Evolutionary conservation across 169 alveolate species (phyloP).

Genomic region (Cryptosporidium tyzzeri): DNA sequence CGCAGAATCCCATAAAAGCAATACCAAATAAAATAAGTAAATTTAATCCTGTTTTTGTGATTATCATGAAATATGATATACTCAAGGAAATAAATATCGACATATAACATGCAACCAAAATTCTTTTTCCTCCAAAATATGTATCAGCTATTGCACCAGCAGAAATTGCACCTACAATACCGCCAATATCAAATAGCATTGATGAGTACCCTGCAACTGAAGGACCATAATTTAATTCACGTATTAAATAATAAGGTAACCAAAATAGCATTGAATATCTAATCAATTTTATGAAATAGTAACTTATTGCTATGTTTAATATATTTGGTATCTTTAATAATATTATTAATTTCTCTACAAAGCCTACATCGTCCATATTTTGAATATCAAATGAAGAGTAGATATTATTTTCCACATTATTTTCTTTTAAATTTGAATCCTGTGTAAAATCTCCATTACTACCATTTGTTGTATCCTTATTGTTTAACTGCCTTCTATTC

Average conservation of each 20-base stretch:
- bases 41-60: slow-evolving; percentile 13
- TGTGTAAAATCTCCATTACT: neutral
- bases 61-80: slow-evolving; percentile 24
- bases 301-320: slow-evolving; percentile 68
- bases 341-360: neutral
- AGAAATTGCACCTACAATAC: slow-evolving; percentile 80
- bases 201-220: slow-evolving; percentile 79
- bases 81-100: slow-evolving; percentile 34
- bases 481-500: slow-evolving; percentile 9
- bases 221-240: slow-evolving; percentile 66
- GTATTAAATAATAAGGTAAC: slow-evolving; percentile 80
- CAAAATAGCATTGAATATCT: slow-evolving; percentile 80
- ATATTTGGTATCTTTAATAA: slow-evolving; percentile 36
- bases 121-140: slow-evolving; percentile 48
- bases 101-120: slow-evolving; percentile 66
- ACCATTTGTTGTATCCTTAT: neutral
- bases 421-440: neutral
- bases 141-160: slow-evolving; percentile 77
- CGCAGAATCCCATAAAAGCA: slow-evolving; percentile 76
- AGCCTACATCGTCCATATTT: slow-evolving; percentile 1
- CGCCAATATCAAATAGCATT: slow-evolving; percentile 80
- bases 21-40: slow-evolving; percentile 51
- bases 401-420: slow-evolving; percentile 13
- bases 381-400: slow-evolving; percentile 17
- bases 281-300: slow-evolving; percentile 79